phyloP scores from a whole-genome alignment of 2,329 filamentous ascomycete species.

The Hyphodiscus sp. region DNA sequence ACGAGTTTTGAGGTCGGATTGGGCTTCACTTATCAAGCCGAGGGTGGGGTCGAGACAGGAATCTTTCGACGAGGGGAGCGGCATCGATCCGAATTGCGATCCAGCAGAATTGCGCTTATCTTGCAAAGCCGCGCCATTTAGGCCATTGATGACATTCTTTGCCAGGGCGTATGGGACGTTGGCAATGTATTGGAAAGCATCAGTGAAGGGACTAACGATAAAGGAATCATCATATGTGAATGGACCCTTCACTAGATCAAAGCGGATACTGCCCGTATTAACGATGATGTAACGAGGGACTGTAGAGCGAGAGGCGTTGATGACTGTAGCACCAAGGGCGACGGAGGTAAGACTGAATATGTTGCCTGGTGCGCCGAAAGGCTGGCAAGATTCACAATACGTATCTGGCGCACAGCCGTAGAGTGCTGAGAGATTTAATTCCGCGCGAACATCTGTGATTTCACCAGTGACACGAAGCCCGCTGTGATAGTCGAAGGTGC shows the following conservation, averaged over 20 bases:
- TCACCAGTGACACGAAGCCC: conserved; percentile 63
- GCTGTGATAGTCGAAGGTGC: conserved; percentile 66
- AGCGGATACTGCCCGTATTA: conserved; percentile 87
- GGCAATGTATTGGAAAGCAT: conserved; percentile 66
- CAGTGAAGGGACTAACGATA: conserved; percentile 80
- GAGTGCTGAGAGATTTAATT: conserved; percentile 61
- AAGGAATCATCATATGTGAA: conserved; percentile 85
- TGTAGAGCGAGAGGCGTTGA: conserved; percentile 49
- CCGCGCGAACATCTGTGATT: conserved; percentile 62
- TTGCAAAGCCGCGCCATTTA: conserved; percentile 43
- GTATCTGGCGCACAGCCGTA: conserved; percentile 75
- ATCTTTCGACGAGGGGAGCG: conserved; percentile 29
- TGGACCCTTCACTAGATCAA: conserved; percentile 85
- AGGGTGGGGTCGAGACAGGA: conserved; percentile 25
- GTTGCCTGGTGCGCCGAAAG: conserved; percentile 65
- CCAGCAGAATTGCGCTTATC: conserved; percentile 13
- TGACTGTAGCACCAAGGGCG: conserved; percentile 62
- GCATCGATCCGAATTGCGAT: conserved; percentile 10
- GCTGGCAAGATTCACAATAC: conserved; percentile 74
- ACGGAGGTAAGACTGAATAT: conserved; percentile 60
- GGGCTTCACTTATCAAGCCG: conserved; percentile 8
- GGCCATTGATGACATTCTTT: conserved; percentile 52
- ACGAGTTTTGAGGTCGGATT: conserved; percentile 17
- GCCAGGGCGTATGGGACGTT: conserved; percentile 75
- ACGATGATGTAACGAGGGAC: conserved; percentile 65